phyloP scores from a whole-genome alignment of 164 flowering plant species.

The Pachysandra terminalis region DNA sequence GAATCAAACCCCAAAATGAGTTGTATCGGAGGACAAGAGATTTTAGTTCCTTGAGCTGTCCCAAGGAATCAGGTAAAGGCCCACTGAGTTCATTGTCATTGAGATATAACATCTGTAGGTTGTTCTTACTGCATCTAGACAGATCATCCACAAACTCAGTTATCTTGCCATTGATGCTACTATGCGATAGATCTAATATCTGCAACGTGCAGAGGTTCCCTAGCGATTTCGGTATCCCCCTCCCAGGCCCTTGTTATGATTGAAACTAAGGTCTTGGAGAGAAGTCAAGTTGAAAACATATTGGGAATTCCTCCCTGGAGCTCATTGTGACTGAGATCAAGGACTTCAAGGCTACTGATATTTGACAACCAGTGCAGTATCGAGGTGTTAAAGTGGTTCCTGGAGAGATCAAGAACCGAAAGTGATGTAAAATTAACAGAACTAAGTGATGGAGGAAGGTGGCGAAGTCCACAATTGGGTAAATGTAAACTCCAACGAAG shows the following conservation, averaged over 20 bases:
- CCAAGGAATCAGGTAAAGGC: constrained; percentile 7
- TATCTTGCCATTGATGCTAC: not conserved
- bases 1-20: not conserved
- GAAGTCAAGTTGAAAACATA: too few relatives aligned
- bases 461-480: not conserved
- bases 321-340: too few relatives aligned
- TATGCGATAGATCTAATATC: not conserved
- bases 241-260: not conserved
- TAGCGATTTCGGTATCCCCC: not conserved
- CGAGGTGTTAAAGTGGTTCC: not conserved
- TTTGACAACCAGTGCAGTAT: constrained; percentile 1
- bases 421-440: not conserved
- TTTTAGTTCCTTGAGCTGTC: not conserved
- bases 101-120: constrained; percentile 8
- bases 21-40: not conserved
- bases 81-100: constrained; percentile 11
- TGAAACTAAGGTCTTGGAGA: too few relatives aligned
- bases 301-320: too few relatives aligned
- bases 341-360: not conserved
- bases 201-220: too few relatives aligned
- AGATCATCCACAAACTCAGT: not conserved
- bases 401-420: not conserved
- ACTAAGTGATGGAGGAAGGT: not conserved
- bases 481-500: not conserved
- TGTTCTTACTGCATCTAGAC: not conserved